A percentile compares a stretch with the other conserved stretches of the same genome.
phyloP scores from a whole-genome alignment of 768 basidiomycete species.

The Royoungia palumana region DNA sequence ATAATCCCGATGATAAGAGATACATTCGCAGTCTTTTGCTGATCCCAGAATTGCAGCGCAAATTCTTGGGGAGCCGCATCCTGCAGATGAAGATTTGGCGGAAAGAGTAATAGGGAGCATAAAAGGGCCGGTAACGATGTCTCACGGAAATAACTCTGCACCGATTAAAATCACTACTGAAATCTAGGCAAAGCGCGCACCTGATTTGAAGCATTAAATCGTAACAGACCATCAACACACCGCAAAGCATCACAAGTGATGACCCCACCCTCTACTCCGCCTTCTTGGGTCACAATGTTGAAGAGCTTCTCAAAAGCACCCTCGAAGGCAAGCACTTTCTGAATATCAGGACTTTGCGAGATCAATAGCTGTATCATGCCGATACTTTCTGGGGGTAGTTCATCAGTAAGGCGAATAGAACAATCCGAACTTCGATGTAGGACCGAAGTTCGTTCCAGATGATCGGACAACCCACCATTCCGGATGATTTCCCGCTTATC shows the following conservation, averaged over 20 bases:
- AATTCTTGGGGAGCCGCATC: slow-evolving; percentile 80
- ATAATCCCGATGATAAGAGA: slow-evolving; percentile 78
- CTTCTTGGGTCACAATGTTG: slow-evolving; percentile 80
- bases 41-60: slow-evolving; percentile 94
- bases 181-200: slow-evolving; percentile 37
- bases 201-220: slow-evolving; percentile 94
- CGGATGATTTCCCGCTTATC: slow-evolving; percentile 87
- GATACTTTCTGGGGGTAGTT: slow-evolving; percentile 62
- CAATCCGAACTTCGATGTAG: background rate
- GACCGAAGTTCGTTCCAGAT: background rate
- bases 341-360: slow-evolving; percentile 87
- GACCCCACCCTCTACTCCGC: slow-evolving; percentile 88
- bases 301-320: slow-evolving; percentile 96
- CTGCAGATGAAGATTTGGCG: slow-evolving; percentile 54
- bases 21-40: slow-evolving; percentile 81
- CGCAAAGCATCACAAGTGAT: slow-evolving; percentile 82
- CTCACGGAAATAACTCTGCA: slow-evolving; percentile 94
- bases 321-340: slow-evolving; percentile 95
- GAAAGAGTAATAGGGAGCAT: slow-evolving; percentile 68
- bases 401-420: slow-evolving; percentile 6
- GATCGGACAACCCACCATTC: slow-evolving; percentile 56
- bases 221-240: slow-evolving; percentile 81
- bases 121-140: slow-evolving; percentile 68
- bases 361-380: slow-evolving; percentile 77
- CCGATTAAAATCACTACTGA: slow-evolving; percentile 13